Evolutionary conservation across 106 monocot genomes (phyloP), one percentile per base, ranked within the genome.

Genomic region (Apostasia shenzhenica): DNA sequence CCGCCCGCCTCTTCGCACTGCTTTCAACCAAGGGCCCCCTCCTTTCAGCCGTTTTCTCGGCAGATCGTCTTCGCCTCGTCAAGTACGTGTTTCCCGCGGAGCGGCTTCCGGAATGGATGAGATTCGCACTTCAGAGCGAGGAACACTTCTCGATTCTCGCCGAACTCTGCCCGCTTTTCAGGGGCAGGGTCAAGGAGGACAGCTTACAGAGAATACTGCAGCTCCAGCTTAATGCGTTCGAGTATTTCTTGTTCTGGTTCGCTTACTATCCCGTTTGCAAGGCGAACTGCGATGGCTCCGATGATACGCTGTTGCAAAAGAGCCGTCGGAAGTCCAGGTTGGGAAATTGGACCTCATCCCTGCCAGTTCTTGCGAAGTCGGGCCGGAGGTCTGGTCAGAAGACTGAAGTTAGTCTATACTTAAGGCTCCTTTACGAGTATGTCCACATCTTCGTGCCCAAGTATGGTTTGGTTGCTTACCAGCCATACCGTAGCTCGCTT

Each of bases 211-310:
- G 70, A 9, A 54, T 54, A 2, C 61, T 41, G 41, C 86, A 80
- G 78, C 14, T 95, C 6, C 85, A 86, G 76, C 79, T 93, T 13
- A 88, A 82, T 45, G 82, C 83, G 2, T 99, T 90, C 57, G 93
- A 99, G 72, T 99, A 99, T 61, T 93, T 81, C 62, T 75, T 99
- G 51, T 85, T 99, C 60, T 99, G 99, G 99, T 99, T 93, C 59
- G 92, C 87, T 0, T 93, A 99, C 68, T 93, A 85, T 47, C 99
- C 92, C 8, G 81, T 99, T 3, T 93, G 81, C 47, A 66, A 69
- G 14, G 97, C 87, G 39, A 79, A 72, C 49, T 55, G 61, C 39
- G 80, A 80, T 54, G 71, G 26, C 14, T 48, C 71, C 12, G 75
- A 62, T 46, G 49, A 56, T 39, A 14, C 39, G 6, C 56, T 26